Evolutionary conservation across 768 basidiomycete genomes (phyloP).

Genomic region (Tricholoma furcatifolium): DNA sequence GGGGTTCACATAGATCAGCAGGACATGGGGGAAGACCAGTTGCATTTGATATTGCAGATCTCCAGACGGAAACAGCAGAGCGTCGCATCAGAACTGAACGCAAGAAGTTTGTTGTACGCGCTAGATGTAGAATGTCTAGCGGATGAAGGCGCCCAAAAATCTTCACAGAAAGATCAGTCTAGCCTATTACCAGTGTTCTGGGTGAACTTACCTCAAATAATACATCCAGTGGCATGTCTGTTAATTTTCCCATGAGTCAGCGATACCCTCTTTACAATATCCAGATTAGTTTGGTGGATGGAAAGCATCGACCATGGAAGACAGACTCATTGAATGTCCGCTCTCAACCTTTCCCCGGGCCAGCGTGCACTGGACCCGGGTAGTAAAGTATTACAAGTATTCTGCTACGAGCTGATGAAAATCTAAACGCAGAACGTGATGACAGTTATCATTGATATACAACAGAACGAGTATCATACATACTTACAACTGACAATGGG

Average conservation of each 20-base stretch:
- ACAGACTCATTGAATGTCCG: background rate
- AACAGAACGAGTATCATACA: background rate
- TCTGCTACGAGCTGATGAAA: background rate
- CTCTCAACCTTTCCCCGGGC: background rate
- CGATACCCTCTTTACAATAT: background rate
- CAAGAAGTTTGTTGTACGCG: slow-evolving; percentile 40
- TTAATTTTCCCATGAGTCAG: slow-evolving; percentile 10
- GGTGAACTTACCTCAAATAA: slow-evolving; percentile 27
- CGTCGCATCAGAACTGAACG: slow-evolving; percentile 37
- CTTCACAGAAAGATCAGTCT: slow-evolving; percentile 21
- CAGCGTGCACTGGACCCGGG: background rate
- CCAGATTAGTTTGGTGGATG: background rate
- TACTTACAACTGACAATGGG: background rate
- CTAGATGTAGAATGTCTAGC: slow-evolving; percentile 42
- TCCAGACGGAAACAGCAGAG: slow-evolving; percentile 37
- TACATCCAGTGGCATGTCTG: slow-evolving; percentile 25
- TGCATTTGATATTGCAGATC: slow-evolving; percentile 28
- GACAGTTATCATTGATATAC: background rate
- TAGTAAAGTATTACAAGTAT: background rate
- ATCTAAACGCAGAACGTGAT: background rate
- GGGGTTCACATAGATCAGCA: slow-evolving; percentile 40
- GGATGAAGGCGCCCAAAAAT: slow-evolving; percentile 44
- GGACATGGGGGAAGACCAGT: slow-evolving; percentile 41
- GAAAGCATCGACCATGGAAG: background rate
- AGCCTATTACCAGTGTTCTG: background rate